phyloP scores from a whole-genome alignment of 345 rosid species.

The Arabis hirsuta region DNA sequence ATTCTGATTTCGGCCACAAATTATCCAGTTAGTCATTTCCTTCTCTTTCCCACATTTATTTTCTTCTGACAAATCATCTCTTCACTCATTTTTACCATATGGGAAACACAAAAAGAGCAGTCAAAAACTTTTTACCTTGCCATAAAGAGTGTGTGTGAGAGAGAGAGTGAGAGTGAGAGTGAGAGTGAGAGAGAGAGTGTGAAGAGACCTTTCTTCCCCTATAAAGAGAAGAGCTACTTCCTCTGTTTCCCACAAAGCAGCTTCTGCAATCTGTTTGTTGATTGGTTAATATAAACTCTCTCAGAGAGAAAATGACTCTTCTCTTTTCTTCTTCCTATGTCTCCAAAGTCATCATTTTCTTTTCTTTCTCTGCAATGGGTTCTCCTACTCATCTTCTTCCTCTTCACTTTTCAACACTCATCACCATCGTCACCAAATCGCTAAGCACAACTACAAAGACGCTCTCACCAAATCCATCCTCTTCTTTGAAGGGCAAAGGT shows the following conservation, averaged over 20 bases:
- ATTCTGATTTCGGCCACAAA: neutral
- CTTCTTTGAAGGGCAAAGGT: slow-evolving; percentile 91
- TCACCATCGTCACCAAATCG: slow-evolving; percentile 58
- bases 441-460: slow-evolving; percentile 77
- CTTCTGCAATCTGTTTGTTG: slow-evolving; percentile 42
- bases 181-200: slow-evolving; percentile 12
- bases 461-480: slow-evolving; percentile 93
- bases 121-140: slow-evolving; percentile 20
- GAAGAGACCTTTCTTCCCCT: slow-evolving; percentile 52
- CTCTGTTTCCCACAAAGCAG: slow-evolving; percentile 51
- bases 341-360: slow-evolving; percentile 32
- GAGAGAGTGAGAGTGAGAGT: slow-evolving; percentile 11
- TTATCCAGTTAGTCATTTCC: neutral
- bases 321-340: slow-evolving; percentile 30
- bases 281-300: slow-evolving; percentile 33
- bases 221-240: slow-evolving; percentile 56
- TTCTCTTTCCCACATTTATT: neutral
- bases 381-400: slow-evolving; percentile 46
- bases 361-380: slow-evolving; percentile 64
- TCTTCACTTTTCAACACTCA: slow-evolving; percentile 29
- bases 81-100: slow-evolving; percentile 4
- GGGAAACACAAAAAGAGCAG: slow-evolving; percentile 29
- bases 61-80: slow-evolving; percentile 14
- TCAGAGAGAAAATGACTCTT: slow-evolving; percentile 40
- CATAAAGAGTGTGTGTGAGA: slow-evolving; percentile 20